Conservation (phyloP, 1,139 yeast species). For the Chernovozyma aurita region DNA sequence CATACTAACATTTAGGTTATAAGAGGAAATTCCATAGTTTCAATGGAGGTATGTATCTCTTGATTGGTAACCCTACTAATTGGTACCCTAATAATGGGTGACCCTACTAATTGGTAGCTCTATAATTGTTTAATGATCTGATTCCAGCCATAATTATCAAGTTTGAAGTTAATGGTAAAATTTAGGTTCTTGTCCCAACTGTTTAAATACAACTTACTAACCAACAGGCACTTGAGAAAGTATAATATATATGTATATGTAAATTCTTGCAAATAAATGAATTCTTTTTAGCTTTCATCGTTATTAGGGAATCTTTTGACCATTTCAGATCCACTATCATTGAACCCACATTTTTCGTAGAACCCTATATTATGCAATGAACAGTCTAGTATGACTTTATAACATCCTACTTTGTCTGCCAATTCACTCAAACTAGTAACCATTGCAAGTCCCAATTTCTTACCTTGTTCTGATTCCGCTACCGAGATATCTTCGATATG, state of each 20-base stretch:
- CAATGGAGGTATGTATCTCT: constrained; percentile 46
- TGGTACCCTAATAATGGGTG: no score
- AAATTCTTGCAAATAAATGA: no score
- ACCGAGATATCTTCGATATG: constrained; percentile 96
- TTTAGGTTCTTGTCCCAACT: no score
- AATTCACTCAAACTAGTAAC: constrained; percentile 58
- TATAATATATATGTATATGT: no score
- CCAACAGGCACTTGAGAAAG: constrained; percentile 24
- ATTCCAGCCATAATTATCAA: no score
- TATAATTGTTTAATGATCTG: no score
- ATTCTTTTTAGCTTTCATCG: no score
- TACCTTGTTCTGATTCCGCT: constrained; percentile 71
- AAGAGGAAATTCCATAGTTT: constrained; percentile 59
- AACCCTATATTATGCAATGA: constrained; percentile 75
- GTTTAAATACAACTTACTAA: no score
- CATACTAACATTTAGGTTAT: constrained; percentile 37
- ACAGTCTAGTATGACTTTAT: constrained; percentile 89
- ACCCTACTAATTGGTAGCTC: no score
- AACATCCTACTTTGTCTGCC: constrained; percentile 64
- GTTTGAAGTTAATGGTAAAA: no score
- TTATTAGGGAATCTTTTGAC: constrained; percentile 25
- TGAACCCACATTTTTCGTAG: constrained; percentile 81
- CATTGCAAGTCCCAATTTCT: constrained; percentile 66
- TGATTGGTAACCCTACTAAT: no score
- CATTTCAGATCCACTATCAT: constrained; percentile 75